Base-by-base conservation (phyloP, 306 rosid species). In the Cicer yamashitae region DNA sequence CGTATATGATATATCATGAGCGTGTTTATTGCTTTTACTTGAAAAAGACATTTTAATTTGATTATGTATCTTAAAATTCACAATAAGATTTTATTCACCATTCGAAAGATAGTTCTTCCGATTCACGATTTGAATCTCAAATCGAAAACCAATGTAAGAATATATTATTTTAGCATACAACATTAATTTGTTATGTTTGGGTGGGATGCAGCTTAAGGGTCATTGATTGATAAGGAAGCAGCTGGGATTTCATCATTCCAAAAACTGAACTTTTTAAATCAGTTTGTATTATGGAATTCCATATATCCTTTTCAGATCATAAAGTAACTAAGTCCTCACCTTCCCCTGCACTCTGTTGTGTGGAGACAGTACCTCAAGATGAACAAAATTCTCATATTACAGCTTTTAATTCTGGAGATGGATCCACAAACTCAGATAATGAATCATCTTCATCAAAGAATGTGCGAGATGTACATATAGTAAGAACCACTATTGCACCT, bases 391-490 rank as follows among this genome's bases (percentile, higher is more conserved):
- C 91, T 77, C 90, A 77, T 45, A 48, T 92, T 82, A 85, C 85
- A 52, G 84, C 79, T 40, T 75, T 74, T 34, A 74, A 76, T 80
- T 77, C 92, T 43, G 91, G 88, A 14, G 82, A 82, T 38, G 88
- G 86, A 69, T 73, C 71, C 54, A 56, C 84, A 54, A 50, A 66
- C 17, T 61, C 77, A 3, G 53, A 47, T 25, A 73, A 76, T 14
- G 84, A 73, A 76, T 51, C 91, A 7, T 50, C 86, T 76, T 73
- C 91, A 14, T 92, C 89, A 44, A 74, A 39, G 51, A 51, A 76
- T 56, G 39, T 86, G 34, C 79, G 89, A 22, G 89, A 91, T 82
- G 88, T 91, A 51, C 97, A 89, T 87, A 85, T 92, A 34, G 97
- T 92, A 88, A 87, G 93, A 86, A 82, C 30, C 30, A 46, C 7